phyloP scores from a whole-genome alignment of 495 filamentous ascomycete species.

The Pyrenula massariospora region DNA sequence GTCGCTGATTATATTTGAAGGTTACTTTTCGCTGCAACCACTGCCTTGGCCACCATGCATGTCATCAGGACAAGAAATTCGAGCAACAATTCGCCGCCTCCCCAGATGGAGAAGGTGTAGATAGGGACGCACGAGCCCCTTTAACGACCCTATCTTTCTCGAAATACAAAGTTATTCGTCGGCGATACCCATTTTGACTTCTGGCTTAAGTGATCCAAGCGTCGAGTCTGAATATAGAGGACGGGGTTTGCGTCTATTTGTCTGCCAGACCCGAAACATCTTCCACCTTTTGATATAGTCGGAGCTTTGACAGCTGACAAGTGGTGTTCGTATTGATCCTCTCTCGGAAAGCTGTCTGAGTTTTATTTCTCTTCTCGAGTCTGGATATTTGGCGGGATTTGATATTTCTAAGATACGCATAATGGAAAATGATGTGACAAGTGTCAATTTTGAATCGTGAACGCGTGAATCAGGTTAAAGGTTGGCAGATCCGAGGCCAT shows the following conservation, averaged over 20 bases:
- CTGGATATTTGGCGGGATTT: neutral
- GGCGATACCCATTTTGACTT: neutral
- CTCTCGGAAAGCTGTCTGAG: neutral
- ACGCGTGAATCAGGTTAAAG: no score
- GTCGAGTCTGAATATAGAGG: neutral
- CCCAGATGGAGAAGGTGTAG: conserved; percentile 3
- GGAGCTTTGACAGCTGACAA: neutral
- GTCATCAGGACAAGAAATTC: conserved; percentile 14
- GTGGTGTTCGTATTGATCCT: neutral
- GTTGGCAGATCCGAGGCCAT: no score
- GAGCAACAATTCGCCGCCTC: neutral
- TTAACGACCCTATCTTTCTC: neutral
- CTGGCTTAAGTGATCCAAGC: neutral
- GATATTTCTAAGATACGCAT: neutral
- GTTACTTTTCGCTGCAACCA: conserved; percentile 38
- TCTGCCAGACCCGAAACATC: neutral
- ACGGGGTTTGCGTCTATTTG: neutral
- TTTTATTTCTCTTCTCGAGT: neutral
- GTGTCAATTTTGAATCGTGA: no score
- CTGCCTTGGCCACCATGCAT: conserved; percentile 25
- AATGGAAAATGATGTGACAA: neutral
- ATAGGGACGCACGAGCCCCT: no score
- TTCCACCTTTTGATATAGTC: neutral
- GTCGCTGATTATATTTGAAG: conserved; percentile 17
- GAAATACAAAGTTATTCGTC: neutral